Evolutionary conservation across 2,329 filamentous ascomycete genomes (phyloP), one percentile per base, ranked within the genome.

Genomic region (Rhynchosporium graminicola): DNA sequence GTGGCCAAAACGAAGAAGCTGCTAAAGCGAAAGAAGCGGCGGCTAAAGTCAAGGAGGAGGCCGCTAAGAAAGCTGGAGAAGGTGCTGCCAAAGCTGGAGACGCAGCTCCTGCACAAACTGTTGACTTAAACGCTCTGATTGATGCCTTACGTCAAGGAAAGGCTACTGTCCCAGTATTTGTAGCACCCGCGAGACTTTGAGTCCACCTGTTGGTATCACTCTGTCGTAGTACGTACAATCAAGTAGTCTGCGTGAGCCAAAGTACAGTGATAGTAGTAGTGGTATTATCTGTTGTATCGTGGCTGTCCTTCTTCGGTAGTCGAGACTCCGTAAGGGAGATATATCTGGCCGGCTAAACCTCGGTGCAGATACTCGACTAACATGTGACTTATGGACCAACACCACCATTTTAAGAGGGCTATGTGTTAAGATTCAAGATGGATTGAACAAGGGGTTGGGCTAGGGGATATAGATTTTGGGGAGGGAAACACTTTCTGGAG

Each of bases 131-230:
- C 43, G 38, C 40, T 43, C 40, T 57, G 9, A 36, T 57, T 40
- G 54, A 57, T 46, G 26, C 40, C 15, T 40, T 57, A 10, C 54
- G 54, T 13, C 40, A 42, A 45, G 54, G 54, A 20, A 57, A 28
- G 26, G 13, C 26, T 2, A 29, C 54, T 2, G 54, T 57, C 10
- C 54, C 54, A 45, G 54, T 12, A 4, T 57, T 57, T 9, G 42
- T 26, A 10, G 54, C 54, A 45, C 36, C 36, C 40, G 40, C 54
- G 26, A 57, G 40, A 45, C 38, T 28, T 38, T 57, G 40, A 45
- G 26, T n/a, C 3, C 26, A 38, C n/a, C n/a, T n/a, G n/a, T n/a
- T n/a, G n/a, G n/a, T n/a, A n/a, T n/a, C n/a, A n/a, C n/a, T n/a
- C n/a, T n/a, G n/a, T n/a, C n/a, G n/a, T n/a, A n/a, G n/a, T n/a